Base-by-base conservation (phyloP, 306 rosid genomes). In the Cotoneaster glaucophyllus region DNA sequence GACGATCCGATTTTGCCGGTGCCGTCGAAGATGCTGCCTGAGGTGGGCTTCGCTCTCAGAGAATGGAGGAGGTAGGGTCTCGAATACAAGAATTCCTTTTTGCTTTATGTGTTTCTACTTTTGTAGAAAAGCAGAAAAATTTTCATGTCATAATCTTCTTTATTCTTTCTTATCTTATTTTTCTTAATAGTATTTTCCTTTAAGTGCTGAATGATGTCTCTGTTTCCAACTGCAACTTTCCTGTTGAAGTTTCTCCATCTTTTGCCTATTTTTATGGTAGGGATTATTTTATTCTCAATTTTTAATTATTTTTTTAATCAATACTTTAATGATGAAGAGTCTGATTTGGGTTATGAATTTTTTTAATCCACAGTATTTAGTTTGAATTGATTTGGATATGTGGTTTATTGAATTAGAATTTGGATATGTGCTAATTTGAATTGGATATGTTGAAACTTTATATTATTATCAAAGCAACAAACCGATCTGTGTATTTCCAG, bases 401-500 rank as follows among this genome's bases (percentile, higher is more conserved):
- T 37, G 41, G 41, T 37, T 37, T 37, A 37, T 37, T 37, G 41
- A 37, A 37, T 37, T 37, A 9, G 41, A 37, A 37, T 37, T 37
- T 37, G 9, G 41, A 37, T 37, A 37, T 37, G 41, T 37, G 41
- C 41, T 37, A 37, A 37, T 37, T 37, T 6, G 41, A 37, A 37
- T 37, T 37, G 41, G 41, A 37, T 37, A 37, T 37, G 41, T 37
- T 6, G 41, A 37, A 37, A 37, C 41, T 75, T 94, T 95, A 71
- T 72, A 28, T 68, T 31, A 14, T 67, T 67, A 73, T 24, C 54
- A 74, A 71, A 76, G 10, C 34, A 37, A 5, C 52, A 70, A 32
- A 70, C 39, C 7, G 6, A 71, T 25, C 29, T 53, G 12, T n/a
- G 32, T 21, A 17, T 15, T 54, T 54, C 14, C 58, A 13, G 18